phyloP scores from a whole-genome alignment of 2,329 filamentous ascomycete species.

The Colletotrichum cordylinicola region DNA sequence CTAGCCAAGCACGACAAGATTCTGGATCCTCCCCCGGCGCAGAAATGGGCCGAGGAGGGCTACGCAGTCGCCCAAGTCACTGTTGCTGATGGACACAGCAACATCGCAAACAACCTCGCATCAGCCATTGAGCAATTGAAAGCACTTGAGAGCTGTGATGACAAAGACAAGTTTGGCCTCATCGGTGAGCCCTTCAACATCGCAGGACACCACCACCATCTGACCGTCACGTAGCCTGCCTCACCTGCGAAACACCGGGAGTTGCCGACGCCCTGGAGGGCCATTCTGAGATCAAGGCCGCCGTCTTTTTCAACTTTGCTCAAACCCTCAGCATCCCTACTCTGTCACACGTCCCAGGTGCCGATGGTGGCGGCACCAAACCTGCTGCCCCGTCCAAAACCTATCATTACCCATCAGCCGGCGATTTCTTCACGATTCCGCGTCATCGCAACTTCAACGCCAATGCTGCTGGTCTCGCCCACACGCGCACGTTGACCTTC shows the following conservation, averaged over 20 bases:
- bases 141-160: slow-evolving; percentile 26
- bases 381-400: background rate
- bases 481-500: slow-evolving; percentile 70
- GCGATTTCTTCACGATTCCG: slow-evolving; percentile 52
- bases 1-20: slow-evolving; percentile 20
- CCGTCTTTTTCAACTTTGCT: slow-evolving; percentile 10
- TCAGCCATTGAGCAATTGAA: slow-evolving; percentile 2
- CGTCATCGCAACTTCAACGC: slow-evolving; percentile 56
- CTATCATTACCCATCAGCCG: slow-evolving; percentile 46
- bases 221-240: background rate
- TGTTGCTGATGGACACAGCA: background rate
- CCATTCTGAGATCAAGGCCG: slow-evolving; percentile 7
- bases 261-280: background rate
- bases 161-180: slow-evolving; percentile 30
- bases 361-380: background rate
- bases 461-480: slow-evolving; percentile 62
- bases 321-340: slow-evolving; percentile 3
- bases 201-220: background rate
- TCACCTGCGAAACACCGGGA: background rate
- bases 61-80: slow-evolving; percentile 64
- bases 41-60: slow-evolving; percentile 77
- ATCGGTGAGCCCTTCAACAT: background rate
- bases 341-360: background rate
- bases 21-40: slow-evolving; percentile 51
- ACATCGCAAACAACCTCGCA: background rate